Evolutionary conservation across 2,329 filamentous ascomycete genomes (phyloP), one percentile per base, ranked within the genome.

Genomic region (Talaromyces sp.): DNA sequence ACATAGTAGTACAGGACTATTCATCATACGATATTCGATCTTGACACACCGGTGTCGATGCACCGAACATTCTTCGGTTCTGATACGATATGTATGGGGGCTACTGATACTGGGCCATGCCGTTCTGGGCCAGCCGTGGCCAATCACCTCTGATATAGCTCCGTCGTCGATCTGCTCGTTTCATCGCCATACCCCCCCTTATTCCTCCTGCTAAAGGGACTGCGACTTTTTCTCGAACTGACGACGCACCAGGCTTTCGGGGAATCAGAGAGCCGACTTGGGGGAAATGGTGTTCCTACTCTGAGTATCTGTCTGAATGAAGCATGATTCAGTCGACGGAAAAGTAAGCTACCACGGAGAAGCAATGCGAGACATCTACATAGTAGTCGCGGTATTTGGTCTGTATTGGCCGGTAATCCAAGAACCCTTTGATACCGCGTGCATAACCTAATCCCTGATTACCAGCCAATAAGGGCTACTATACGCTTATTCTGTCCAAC

Each of bases 101-200:
- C 27, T 8, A 31, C 15, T 50, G 47, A 50, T 50, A 10, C 47
- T 17, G 17, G 31, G 50, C 35, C 27, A 37, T 54, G 50, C 50
- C 50, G 50, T 22, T 35, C 50, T 54, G 27, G 56, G 19, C 58
- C n/a, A 43, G 5, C 27, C 27, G 27, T 25, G 31, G 58, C 58
- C 43, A 61, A 61, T 61, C 31, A 22, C 31, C 31, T 37, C 52
- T 15, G 11, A 39, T 22, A 56, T 37, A 56, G 52, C 52, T 39
- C 50, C 50, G 17, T 25, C 15, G 15, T 52, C 35, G 35, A 62
- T 54, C 61, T 56, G 39, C 8, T 62, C 49, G 61, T 54, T 62
- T 56, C 61, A 61, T 61, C 59, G 39, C 52, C 27, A 22, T 35
- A 19, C 17, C 15, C 33, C 52, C 50, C 52, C n/a, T 37, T 54